Evolutionary conservation across 78 protist species (phyloP).

Genomic region (Chrysochromulina parva): DNA sequence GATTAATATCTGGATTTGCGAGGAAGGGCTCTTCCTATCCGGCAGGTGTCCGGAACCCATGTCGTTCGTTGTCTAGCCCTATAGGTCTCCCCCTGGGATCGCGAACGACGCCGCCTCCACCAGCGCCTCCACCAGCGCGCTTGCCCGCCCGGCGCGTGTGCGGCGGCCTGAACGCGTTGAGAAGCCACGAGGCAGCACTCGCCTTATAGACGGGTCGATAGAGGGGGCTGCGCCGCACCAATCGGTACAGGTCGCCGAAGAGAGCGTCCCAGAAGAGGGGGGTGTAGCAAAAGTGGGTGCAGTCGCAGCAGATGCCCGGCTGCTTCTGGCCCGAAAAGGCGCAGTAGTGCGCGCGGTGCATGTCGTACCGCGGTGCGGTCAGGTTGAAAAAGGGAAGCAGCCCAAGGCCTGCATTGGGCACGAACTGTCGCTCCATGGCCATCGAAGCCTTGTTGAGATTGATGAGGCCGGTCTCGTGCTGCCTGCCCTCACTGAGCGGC

Average conservation of each 20-base stretch:
- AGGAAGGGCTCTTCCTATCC: too few relatives aligned
- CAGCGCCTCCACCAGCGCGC: too few relatives aligned
- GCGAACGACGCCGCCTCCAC: too few relatives aligned
- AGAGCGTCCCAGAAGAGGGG: background rate
- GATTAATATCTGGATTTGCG: too few relatives aligned
- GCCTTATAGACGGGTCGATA: too few relatives aligned
- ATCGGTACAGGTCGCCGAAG: background rate
- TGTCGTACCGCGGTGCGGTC: background rate
- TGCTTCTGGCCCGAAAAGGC: background rate
- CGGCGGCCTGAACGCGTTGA: too few relatives aligned
- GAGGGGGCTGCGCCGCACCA: too few relatives aligned
- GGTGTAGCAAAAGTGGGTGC: constrained; percentile 7
- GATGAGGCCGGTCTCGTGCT: background rate
- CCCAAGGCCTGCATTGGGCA: background rate
- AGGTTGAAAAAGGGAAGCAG: background rate
- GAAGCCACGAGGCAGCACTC: too few relatives aligned
- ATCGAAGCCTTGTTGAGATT: background rate
- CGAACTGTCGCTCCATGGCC: background rate
- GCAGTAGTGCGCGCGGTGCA: background rate
- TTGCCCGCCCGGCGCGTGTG: too few relatives aligned
- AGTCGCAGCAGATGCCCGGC: constrained; percentile 9
- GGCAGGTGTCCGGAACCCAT: too few relatives aligned
- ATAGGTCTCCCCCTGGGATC: too few relatives aligned
- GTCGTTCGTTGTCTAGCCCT: too few relatives aligned
- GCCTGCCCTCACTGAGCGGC: background rate